Base-by-base conservation (phyloP, 2,329 filamentous ascomycete species). In the Graphilbum fragrans region DNA sequence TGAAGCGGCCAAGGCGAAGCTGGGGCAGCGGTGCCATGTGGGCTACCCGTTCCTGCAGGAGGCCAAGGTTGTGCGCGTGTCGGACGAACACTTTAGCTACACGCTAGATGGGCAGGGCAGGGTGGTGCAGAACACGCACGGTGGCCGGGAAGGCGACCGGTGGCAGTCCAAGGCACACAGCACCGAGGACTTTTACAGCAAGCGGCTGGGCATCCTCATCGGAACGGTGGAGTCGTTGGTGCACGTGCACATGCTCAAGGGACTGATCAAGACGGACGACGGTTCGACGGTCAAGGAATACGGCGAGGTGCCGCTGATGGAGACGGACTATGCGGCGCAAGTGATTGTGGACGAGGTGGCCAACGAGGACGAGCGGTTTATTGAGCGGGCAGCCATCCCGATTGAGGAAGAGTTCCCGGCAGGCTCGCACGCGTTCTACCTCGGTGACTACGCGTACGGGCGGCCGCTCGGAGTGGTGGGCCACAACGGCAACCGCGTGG, bases 21-120 rank as follows among this genome's bases (percentile, higher is more conserved):
- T 98, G 35, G 90, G 88, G 35, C 75, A 90, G 59, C 79, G 80
- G 45, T 88, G 94, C 45, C 86, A 86, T 56, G 84, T 96, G 46
- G 88, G 90, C 31, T 98, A 94, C 55, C 92, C 92, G 1, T 98
- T 95, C 64, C 64, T 98, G 48, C 85, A 94, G 52, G 93, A 98
- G 63, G 92, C 86, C 41, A 90, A 90, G 63, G 80, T 98, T 23
- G 72, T 86, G 39, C 81, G 80, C 42, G 85, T 96, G 2, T 90
- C 87, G 1, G 92, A 98, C 56, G 90, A 96, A 58, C 69, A 96
- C 22, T 96, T 96, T 57, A 82, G 84, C 52, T 98, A 95, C 55
- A 69, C 79, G 17, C 66, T 92, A 29, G 72, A 81, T 2, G 69
- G 79, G 27, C 71, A 78, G 47, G 76, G 77, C 32, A 76, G 82